Percentiles rank a stretch among this genome's conserved stretches.
Conservation (phyloP, 1,284 basidiomycete species). For the Leccinum subrobustum region DNA sequence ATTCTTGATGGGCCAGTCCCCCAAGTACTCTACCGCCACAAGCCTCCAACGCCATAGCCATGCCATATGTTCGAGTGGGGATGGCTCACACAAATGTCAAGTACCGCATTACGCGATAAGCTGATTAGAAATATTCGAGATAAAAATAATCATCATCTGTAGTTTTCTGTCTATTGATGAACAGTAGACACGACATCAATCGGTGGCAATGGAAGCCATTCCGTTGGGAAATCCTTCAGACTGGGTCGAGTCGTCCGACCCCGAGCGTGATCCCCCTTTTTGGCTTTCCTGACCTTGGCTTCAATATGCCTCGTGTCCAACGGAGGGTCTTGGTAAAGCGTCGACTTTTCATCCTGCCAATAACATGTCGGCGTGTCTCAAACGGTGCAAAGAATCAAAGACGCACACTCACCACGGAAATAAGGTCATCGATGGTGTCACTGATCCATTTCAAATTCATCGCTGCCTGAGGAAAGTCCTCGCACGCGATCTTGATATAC, state of each 20-base stretch:
- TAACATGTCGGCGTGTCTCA: constrained; percentile 10
- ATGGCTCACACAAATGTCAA: not conserved
- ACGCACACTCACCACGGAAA: constrained; percentile 77
- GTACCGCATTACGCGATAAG: constrained; percentile 4
- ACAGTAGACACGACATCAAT: constrained; percentile 5
- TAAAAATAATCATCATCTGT: constrained; percentile 4
- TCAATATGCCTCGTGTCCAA: constrained; percentile 78
- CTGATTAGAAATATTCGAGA: constrained; percentile 1
- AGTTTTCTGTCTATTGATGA: constrained; percentile 8
- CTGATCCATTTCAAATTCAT: constrained; percentile 89
- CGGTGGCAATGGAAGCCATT: constrained; percentile 58
- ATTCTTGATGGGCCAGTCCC: no score
- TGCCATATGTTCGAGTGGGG: not conserved
- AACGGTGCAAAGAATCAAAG: not conserved
- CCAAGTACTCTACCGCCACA: no score
- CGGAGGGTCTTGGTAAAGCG: constrained; percentile 58
- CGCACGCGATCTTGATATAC: constrained; percentile 84
- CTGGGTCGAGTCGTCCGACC: constrained; percentile 60
- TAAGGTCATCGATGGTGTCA: constrained; percentile 71
- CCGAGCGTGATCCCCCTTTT: constrained; percentile 64
- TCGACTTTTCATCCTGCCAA: constrained; percentile 29
- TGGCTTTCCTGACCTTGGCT: constrained; percentile 65
- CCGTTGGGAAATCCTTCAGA: constrained; percentile 75
- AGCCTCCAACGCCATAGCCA: no score
- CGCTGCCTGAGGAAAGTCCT: constrained; percentile 71